Conservation (phyloP, 768 basidiomycete genomes). For the Mrakia blollopis region DNA sequence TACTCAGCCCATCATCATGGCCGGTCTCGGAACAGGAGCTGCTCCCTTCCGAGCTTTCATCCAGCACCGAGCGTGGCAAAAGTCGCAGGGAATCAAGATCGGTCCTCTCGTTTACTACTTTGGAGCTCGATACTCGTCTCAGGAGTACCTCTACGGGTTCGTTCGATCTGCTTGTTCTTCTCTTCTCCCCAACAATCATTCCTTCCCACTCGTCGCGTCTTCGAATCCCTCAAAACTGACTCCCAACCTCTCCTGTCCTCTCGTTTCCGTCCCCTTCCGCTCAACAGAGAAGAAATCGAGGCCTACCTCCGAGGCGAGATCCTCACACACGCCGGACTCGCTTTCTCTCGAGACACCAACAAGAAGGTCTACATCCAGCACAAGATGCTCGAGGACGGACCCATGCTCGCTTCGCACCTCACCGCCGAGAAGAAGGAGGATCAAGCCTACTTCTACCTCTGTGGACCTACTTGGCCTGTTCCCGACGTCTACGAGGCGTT, state of each 20-base stretch:
- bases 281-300: conserved; percentile 60
- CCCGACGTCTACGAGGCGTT: conserved; percentile 94
- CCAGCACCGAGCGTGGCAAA: conserved; percentile 84
- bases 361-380: conserved; percentile 98
- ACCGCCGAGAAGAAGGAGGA: conserved; percentile 47
- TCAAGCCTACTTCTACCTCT: conserved; percentile 74
- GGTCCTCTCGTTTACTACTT: conserved; percentile 98
- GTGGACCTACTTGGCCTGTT: conserved; percentile 99
- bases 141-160: conserved; percentile 88
- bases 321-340: conserved; percentile 84
- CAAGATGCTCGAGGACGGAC: conserved; percentile 90
- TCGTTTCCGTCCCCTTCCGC: not conserved
- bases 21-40: conserved; percentile 94
- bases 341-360: conserved; percentile 89
- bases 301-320: conserved; percentile 79
- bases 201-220: not conserved
- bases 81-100: conserved; percentile 66
- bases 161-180: conserved; percentile 29
- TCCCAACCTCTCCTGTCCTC: not conserved
- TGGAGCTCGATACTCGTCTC: conserved; percentile 88
- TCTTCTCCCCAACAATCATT: not conserved
- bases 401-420: conserved; percentile 67
- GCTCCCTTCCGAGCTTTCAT: conserved; percentile 99
- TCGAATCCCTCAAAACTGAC: conserved; percentile 20
- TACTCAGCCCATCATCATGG: conserved; percentile 93